phyloP scores from a whole-genome alignment of 129 eudicot genomes.

The Chrysanthemum makinoi region DNA sequence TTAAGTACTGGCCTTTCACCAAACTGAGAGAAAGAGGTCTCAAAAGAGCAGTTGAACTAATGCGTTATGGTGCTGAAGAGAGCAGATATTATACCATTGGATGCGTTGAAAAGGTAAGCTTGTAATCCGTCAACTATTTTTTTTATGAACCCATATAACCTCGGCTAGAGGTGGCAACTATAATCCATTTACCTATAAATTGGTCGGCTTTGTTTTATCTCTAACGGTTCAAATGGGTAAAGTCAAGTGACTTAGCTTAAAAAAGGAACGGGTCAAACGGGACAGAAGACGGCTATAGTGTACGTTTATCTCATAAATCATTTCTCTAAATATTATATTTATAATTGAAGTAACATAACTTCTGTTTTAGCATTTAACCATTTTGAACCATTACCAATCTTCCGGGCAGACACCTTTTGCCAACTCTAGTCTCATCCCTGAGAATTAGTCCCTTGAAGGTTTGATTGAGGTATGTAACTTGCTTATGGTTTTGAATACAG shows the following conservation, averaged over 20 bases:
- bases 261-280: too few species aligned
- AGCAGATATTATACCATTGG: conserved; percentile 65
- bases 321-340: too few species aligned
- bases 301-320: too few species aligned
- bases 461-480: background rate
- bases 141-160: background rate
- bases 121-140: background rate
- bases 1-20: conserved; percentile 62
- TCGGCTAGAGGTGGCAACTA: background rate
- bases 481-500: conserved; percentile 15
- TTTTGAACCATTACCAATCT: conserved; percentile 8
- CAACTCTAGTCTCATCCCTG: too few species aligned
- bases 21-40: conserved; percentile 62
- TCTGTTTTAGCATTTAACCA: background rate
- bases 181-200: background rate
- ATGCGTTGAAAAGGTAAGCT: conserved; percentile 59
- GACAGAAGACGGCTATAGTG: too few species aligned
- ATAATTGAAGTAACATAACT: too few species aligned
- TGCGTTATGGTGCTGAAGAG: conserved; percentile 61
- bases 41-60: conserved; percentile 49
- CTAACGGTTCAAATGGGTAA: too few species aligned
- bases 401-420: too few species aligned
- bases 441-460: background rate
- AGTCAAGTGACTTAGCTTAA: too few species aligned
- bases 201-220: too few species aligned